Base-by-base conservation (phyloP, 306 rosid genomes). In the Castanea crenata region DNA sequence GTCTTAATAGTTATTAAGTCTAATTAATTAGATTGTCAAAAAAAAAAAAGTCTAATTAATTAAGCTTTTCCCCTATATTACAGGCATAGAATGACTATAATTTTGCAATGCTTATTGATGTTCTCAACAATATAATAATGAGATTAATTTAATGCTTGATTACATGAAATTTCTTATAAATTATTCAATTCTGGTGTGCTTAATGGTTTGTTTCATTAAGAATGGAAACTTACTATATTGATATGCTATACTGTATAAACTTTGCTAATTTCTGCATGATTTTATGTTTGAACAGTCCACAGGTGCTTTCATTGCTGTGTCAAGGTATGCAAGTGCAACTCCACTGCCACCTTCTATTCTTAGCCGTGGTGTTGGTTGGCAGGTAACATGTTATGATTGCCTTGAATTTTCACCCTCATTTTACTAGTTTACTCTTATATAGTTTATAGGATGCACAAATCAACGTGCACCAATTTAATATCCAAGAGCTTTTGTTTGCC, bases 311-410 rank as follows among this genome's bases (percentile, higher is more conserved):
- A 87, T 92, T 71, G 97, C 98, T 19, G 97, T 89, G 76, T 86
- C 97, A 55, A 88, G 98, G 83, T 92, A 88, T 72, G 97, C 97
- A 35, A 92, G 97, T 84, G 98, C 98, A 75, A 94, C 98, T 81
- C 97, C 97, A 0, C 58, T 92, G 69, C 98, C 98, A 4, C 97
- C 98, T 70, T 89, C 97, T 70, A 80, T 94, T 75, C 96, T 94
- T 75, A 94, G 98, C 87, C 97, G 98, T 0, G 98, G 98, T 34
- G 89, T 94, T 23, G 98, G 98, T 78, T 94, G 98, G 98, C 98
- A 94, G 97, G 98, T 94, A 89, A 74, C 51, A 31, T 18, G 11
- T 18, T 55, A 21, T 5, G 52, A 32, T 5, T 62, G 12, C 21
- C 10, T 51, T 41, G 14, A 11, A n/a, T 23, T 51, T 46, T 71